These are phyloP conservation scores for Mycena vitilis DNA, from an alignment of 768 basidiomycete species.

Conservation along the genomic window DNA sequence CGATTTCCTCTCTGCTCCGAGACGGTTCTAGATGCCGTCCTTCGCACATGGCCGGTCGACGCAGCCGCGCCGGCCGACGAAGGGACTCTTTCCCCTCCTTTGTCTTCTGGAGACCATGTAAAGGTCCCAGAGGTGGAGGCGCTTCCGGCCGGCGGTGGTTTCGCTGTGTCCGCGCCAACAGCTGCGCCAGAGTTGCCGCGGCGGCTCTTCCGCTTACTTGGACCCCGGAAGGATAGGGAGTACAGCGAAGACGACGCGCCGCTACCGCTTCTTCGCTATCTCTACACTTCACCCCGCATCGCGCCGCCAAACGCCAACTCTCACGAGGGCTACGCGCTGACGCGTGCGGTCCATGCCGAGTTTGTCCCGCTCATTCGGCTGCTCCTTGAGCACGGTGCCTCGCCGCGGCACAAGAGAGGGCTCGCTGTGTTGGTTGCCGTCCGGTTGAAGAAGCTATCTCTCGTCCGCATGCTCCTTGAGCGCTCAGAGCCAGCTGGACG, in stretches of 20 bases:
- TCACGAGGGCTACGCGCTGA: conserved; percentile 84
- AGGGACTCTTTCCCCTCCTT: background rate
- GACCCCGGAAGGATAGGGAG: conserved; percentile 40
- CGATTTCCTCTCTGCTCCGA: conserved; percentile 71
- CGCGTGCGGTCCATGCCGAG: conserved; percentile 76
- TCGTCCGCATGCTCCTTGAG: conserved; percentile 86
- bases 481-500: conserved; percentile 48
- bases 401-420: conserved; percentile 68
- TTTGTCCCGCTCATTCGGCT: conserved; percentile 75
- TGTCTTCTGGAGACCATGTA: conserved; percentile 18
- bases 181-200: conserved; percentile 66
- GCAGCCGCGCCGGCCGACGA: conserved; percentile 33
- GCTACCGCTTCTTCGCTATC: conserved; percentile 70
- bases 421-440: conserved; percentile 85
- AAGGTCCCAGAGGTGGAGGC: background rate
- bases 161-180: conserved; percentile 14
- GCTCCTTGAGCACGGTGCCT: conserved; percentile 78
- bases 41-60: conserved; percentile 52
- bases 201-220: conserved; percentile 71
- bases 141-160: conserved; percentile 8
- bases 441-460: conserved; percentile 68
- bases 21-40: conserved; percentile 58
- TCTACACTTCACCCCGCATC: conserved; percentile 57
- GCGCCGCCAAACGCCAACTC: conserved; percentile 67
- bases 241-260: conserved; percentile 68